Conservation (phyloP, 2,329 filamentous ascomycete species). For the Fusarium agapanthi region DNA sequence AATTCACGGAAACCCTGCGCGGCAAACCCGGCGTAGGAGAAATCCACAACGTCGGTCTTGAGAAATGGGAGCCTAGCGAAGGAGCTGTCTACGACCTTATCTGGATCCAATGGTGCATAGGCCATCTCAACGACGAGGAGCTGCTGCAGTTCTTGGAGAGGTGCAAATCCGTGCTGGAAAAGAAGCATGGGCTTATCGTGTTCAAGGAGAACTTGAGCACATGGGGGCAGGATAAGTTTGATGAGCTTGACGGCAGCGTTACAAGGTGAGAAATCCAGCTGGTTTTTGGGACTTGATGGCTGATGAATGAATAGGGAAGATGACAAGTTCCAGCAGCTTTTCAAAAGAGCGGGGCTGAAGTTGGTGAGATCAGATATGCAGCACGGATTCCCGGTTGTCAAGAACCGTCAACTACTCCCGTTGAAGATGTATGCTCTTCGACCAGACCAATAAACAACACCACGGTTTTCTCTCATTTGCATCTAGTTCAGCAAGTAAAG, state of each 20-base stretch:
- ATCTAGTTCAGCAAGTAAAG: too few relatives aligned
- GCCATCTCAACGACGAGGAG: slow-evolving; percentile 80
- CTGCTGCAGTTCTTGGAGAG: slow-evolving; percentile 72
- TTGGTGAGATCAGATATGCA: slow-evolving; percentile 78
- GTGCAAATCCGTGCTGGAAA: slow-evolving; percentile 57
- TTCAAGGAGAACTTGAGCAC: slow-evolving; percentile 74
- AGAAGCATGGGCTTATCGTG: slow-evolving; percentile 45
- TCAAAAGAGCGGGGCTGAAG: slow-evolving; percentile 72
- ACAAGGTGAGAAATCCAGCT: slow-evolving; percentile 61
- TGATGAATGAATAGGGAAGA: slow-evolving; percentile 57
- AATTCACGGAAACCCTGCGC: slow-evolving; percentile 75
- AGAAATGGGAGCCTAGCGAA: slow-evolving; percentile 68
- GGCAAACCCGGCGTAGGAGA: slow-evolving; percentile 66
- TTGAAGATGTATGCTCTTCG: slow-evolving; percentile 82
- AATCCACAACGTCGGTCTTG: slow-evolving; percentile 77
- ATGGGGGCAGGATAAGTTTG: slow-evolving; percentile 72
- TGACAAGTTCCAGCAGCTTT: slow-evolving; percentile 73
- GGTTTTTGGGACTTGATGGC: fast-evolving
- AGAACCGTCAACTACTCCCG: slow-evolving; percentile 64
- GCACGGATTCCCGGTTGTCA: slow-evolving; percentile 70
- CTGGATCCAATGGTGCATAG: slow-evolving; percentile 92
- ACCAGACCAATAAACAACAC: slow-evolving; percentile 45
- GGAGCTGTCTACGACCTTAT: slow-evolving; percentile 76
- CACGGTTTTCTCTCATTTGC: not conserved
- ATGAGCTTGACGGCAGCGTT: slow-evolving; percentile 78